phyloP scores from a whole-genome alignment of 331 rosid species.

The Stylosanthes scabra region DNA sequence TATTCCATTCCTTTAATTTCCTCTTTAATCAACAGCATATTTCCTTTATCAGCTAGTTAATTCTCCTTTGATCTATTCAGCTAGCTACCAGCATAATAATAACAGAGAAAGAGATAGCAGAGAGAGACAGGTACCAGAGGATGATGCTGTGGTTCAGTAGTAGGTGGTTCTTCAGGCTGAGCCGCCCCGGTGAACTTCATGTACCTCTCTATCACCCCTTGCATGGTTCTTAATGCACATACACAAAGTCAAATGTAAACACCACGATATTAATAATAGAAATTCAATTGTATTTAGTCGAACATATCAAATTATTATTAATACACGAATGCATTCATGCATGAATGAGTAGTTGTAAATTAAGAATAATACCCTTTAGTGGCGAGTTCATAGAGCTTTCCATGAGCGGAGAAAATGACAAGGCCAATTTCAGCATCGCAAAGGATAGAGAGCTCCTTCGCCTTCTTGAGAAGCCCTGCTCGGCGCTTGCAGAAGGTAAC shows the following conservation, averaged over 20 bases:
- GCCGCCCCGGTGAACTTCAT: slow-evolving; percentile 56
- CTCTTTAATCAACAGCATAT: background rate
- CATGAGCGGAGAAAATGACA: slow-evolving; percentile 93
- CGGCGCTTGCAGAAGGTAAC: slow-evolving; percentile 97
- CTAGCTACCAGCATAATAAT: background rate
- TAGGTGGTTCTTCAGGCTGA: slow-evolving; percentile 51
- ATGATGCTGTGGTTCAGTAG: slow-evolving; percentile 43
- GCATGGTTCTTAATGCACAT: slow-evolving; percentile 65
- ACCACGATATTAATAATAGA: too few relatives aligned
- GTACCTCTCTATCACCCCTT: slow-evolving; percentile 86
- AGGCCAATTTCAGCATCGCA: slow-evolving; percentile 96
- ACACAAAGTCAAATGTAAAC: too few relatives aligned
- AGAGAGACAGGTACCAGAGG: slow-evolving; percentile 50
- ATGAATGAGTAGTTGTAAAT: too few relatives aligned
- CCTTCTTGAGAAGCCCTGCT: slow-evolving; percentile 96
- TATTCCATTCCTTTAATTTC: background rate
- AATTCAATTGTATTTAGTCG: too few relatives aligned
- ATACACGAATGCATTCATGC: too few relatives aligned
- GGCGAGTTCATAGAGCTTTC: slow-evolving; percentile 92
- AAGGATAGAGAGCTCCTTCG: slow-evolving; percentile 92
- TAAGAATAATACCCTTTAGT: slow-evolving; percentile 70
- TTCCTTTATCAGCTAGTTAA: background rate
- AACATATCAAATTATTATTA: too few relatives aligned
- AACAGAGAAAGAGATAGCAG: background rate
- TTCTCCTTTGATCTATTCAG: background rate